A percentile compares a stretch with the other conserved stretches of the same genome.
Evolutionary conservation across 331 rosid species (phyloP).

Genomic region (Malus hybrid): DNA sequence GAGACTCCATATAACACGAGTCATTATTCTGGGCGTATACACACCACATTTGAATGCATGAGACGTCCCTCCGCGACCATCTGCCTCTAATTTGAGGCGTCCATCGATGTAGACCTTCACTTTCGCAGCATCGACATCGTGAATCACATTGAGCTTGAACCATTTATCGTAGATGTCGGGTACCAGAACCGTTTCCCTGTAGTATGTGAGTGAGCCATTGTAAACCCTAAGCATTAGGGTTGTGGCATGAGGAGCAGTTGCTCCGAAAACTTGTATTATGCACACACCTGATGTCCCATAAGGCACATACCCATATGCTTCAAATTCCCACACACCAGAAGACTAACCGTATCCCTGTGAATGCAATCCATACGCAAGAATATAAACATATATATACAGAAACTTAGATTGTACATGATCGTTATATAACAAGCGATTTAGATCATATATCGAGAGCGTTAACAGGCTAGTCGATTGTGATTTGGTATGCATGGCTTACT

Average conservation of each 20-base stretch:
- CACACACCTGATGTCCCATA: slow-evolving; percentile 28
- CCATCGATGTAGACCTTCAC: slow-evolving; percentile 31
- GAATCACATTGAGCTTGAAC: slow-evolving; percentile 37
- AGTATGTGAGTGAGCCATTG: slow-evolving; percentile 30
- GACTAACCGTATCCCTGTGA: slow-evolving; percentile 28
- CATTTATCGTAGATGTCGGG: slow-evolving; percentile 21
- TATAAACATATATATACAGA: no score
- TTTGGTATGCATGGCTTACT: slow-evolving; percentile 6
- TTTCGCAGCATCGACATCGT: slow-evolving; percentile 29
- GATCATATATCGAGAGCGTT: accelerated
- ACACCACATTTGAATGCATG: slow-evolving; percentile 39
- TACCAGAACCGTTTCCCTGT: slow-evolving; percentile 9
- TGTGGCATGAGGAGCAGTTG: slow-evolving; percentile 20
- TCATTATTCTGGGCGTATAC: slow-evolving; percentile 26
- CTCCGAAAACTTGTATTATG: slow-evolving; percentile 44
- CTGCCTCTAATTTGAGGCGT: slow-evolving; percentile 9
- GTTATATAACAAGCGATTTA: no score
- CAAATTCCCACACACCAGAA: slow-evolving; percentile 34
- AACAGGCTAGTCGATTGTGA: no score
- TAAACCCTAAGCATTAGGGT: slow-evolving; percentile 31
- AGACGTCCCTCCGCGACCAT: slow-evolving; percentile 23
- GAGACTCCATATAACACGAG: slow-evolving; percentile 32
- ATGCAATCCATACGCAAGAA: neutral
- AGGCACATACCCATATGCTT: slow-evolving; percentile 30
- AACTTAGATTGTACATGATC: no score